Evolutionary conservation across 1,284 basidiomycete genomes (phyloP).

Genomic region (Ceratobasidium sp.): DNA sequence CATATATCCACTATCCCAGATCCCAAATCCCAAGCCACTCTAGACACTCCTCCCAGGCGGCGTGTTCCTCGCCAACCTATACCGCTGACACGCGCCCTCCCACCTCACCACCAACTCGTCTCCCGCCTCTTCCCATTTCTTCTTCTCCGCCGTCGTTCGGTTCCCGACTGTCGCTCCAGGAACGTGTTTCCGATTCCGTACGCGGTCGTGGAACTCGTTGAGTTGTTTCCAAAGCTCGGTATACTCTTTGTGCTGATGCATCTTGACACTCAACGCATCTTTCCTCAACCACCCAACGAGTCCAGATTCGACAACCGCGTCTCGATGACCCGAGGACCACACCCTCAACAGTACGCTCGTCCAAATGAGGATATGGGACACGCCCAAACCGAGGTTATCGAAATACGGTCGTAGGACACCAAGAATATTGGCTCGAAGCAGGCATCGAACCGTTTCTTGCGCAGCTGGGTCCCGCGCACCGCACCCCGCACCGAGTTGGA

Average conservation of each 20-base stretch:
- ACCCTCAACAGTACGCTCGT: conserved; percentile 15
- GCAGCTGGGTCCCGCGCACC: conserved; percentile 10
- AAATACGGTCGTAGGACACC: conserved; percentile 34
- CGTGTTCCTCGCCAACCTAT: conserved; percentile 1
- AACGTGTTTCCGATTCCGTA: conserved; percentile 20
- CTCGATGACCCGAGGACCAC: conserved; percentile 19
- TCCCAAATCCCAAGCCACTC: neutral
- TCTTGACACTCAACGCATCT: conserved; percentile 17
- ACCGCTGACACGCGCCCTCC: conserved; percentile 32
- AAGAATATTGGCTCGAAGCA: conserved; percentile 10
- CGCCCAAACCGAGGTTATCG: conserved; percentile 33
- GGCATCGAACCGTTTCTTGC: neutral
- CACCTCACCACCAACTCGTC: conserved; percentile 24
- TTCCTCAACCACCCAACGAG: conserved; percentile 29
- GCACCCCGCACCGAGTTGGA: conserved; percentile 6
- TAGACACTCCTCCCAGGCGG: neutral
- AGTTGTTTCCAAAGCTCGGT: conserved; percentile 23
- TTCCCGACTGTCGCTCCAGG: neutral
- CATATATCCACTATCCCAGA: neutral
- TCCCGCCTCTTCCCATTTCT: neutral
- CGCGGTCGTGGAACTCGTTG: conserved; percentile 34
- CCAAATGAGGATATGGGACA: conserved; percentile 25
- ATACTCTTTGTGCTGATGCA: conserved; percentile 31
- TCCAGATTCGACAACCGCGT: conserved; percentile 24
- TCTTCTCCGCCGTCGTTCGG: too few species aligned